Evolutionary conservation across 305 asterid species (phyloP), one percentile per base, ranked within the genome.

Genomic region (Coffea humblotiana): DNA sequence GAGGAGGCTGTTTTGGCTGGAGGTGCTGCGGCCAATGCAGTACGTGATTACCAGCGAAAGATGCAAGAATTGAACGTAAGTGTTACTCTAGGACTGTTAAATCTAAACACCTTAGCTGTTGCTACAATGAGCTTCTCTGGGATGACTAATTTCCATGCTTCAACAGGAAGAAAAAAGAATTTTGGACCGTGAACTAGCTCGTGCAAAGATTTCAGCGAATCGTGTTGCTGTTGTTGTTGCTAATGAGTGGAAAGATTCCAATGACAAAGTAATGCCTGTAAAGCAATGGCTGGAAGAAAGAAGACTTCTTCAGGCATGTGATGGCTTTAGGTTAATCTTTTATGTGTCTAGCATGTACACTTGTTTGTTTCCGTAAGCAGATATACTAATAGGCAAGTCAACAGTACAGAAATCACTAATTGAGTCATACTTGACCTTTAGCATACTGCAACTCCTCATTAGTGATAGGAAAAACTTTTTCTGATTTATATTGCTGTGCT

Each of bases 271-370:
- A 74, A 95, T 93, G 99, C 99, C 98, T n/a, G 98, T 95, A 79
- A 95, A 92, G 84, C 98, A 93, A 81, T 95, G 99, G 98, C 97
- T 95, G 80, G 99, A 95, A 87, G 99, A 95, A 88, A 88, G 99
- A 90, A 95, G 92, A 81, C 87, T 86, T 82, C 90, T 84, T 79
- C 98, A 95, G 97, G 99, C 66, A 84, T 64, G 82, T 73, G 43
- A 27, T 72, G 11, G 64, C 71, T 78, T 77, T 23, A 43, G 65
- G 65, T 43, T 6, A 75, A 52, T 45, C 75, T 78, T 52, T 23
- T 47, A 66, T 23, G 61, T 16, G n/a, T 66, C 67, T 21, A 74
- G 9, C 14, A 66, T 73, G 71, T 40, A 18, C 19, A 32, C 49
- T 18, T 51, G 65, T 25, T 12, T 15, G 65, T 7, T 75, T 58